Percentiles rank a stretch among this genome's conserved stretches.
Conservation (phyloP, 306 rosid genomes). For the Coriaria nepalensis region DNA sequence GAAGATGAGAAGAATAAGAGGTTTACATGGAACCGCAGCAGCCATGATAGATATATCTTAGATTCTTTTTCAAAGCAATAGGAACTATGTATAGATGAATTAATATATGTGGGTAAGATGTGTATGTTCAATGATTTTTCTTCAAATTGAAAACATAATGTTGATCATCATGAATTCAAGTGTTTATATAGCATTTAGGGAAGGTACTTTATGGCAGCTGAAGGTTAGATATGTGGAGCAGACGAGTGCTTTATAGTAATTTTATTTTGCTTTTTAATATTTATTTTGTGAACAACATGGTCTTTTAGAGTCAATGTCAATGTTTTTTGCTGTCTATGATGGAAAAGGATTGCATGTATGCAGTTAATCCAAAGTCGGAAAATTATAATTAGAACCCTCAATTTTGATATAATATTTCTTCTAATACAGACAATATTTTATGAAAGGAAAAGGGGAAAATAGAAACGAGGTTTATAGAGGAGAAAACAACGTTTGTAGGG, state of each 20-base stretch:
- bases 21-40: slow-evolving; percentile 23
- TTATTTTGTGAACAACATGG: slow-evolving; percentile 23
- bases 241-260: slow-evolving; percentile 14
- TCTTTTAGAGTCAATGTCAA: slow-evolving; percentile 41
- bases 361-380: not conserved
- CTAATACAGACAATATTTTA: too few species aligned
- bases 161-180: not conserved
- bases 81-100: not conserved
- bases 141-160: too few species aligned
- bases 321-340: slow-evolving; percentile 43
- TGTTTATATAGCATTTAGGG: slow-evolving; percentile 19
- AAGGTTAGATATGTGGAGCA: slow-evolving; percentile 11
- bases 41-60: slow-evolving; percentile 16
- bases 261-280: too few species aligned
- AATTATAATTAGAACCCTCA: not conserved
- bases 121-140: too few species aligned
- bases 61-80: not conserved
- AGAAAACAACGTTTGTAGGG: too few species aligned
- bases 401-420: too few species aligned
- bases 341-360: slow-evolving; percentile 13
- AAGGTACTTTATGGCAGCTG: slow-evolving; percentile 7
- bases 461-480: too few species aligned
- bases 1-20: slow-evolving; percentile 31
- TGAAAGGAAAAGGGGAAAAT: too few species aligned
- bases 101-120: too few species aligned